A percentile compares a stretch with the other conserved stretches of the same genome.
These are phyloP conservation scores for Musa balbisiana DNA, from an alignment of 202 grass and related monocot species.

Conservation along the genomic window DNA sequence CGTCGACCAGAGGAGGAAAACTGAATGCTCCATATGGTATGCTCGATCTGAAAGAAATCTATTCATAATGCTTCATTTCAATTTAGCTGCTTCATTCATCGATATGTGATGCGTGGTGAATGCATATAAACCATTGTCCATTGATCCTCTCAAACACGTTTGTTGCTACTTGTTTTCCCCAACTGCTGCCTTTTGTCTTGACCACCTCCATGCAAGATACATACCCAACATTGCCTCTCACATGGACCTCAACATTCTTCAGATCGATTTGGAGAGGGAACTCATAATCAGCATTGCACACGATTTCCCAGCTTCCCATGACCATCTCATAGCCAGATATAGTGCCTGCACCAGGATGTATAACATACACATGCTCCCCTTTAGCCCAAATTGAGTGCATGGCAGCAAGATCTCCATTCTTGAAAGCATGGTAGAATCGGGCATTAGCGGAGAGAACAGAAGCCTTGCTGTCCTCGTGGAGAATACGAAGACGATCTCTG, in stretches of 20 bases:
- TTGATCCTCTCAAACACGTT: slow-evolving; percentile 69
- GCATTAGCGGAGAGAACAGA: slow-evolving; percentile 48
- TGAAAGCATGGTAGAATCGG: slow-evolving; percentile 70
- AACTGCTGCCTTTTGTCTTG: slow-evolving; percentile 70
- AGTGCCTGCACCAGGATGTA: slow-evolving; percentile 55
- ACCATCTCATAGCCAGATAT: slow-evolving; percentile 69
- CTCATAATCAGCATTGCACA: slow-evolving; percentile 58
- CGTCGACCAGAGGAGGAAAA: no score
- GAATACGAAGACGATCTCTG: slow-evolving; percentile 48
- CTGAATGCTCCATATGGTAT: no score
- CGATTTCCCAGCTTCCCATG: slow-evolving; percentile 88
- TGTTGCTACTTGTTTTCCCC: slow-evolving; percentile 75
- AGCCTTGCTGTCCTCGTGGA: slow-evolving; percentile 55
- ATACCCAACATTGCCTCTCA: slow-evolving; percentile 57
- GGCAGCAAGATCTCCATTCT: slow-evolving; percentile 51
- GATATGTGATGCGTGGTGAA: slow-evolving; percentile 77
- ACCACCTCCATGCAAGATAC: slow-evolving; percentile 75
- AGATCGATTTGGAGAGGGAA: slow-evolving; percentile 83
- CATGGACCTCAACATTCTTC: slow-evolving; percentile 65
- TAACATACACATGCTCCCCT: slow-evolving; percentile 72
- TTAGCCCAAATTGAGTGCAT: slow-evolving; percentile 60
- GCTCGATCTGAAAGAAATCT: no score
- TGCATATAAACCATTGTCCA: slow-evolving; percentile 70
- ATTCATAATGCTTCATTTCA: no score
- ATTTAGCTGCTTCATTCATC: slow-evolving; percentile 35